Evolutionary conservation across 2,329 filamentous ascomycete genomes (phyloP), one percentile per base, ranked within the genome.

Genomic region (Dendrostoma leiphaemia): DNA sequence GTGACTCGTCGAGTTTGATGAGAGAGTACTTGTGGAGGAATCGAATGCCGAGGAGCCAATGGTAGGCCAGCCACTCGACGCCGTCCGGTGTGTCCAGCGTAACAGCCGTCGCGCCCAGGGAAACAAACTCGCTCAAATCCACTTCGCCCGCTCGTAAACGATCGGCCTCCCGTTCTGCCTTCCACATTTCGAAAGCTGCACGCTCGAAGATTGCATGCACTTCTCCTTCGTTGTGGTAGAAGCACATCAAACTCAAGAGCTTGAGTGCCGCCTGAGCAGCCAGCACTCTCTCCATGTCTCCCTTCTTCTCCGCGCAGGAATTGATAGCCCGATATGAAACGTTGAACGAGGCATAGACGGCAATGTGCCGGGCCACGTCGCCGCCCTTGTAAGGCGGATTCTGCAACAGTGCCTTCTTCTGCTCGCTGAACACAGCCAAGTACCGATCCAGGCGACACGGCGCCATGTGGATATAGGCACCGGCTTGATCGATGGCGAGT

Each of bases 401-500:
- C 6, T 35, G 34, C 21, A 61, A 59, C 13, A 63, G 57, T 24
- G 35, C 26, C 17, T 59, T 53, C 26, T 55, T 56, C 4, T 58
- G 35, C 10, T 53, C 23, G 0, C 57, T 56, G 34, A 63, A 60
- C 0, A 13, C 13, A 0, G n/a, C 10, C 7, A 63, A 37, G 24
- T 63, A 69, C 0, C 53, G 7, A 1, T 24, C 1, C 0, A 69
- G 24, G 1, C 23, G 45, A 40, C 49, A 53, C 10, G 0, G 54
- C 8, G 13, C 49, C 60, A 1, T 35, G 37, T 31, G 3, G 10
- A 61, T 40, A 56, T 63, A 56, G 2, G 60, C 34, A 8, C 62
- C 58, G 1, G 67, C 66, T 21, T 65, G 62, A 6, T 65, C 64
- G 28, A 70, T 56, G 2, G 65, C 66, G 0, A 70, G 53, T 0